These are phyloP conservation scores for Sphaceloma murrayae DNA, from an alignment of 2,329 filamentous ascomycete genomes.

Conservation along the genomic window DNA sequence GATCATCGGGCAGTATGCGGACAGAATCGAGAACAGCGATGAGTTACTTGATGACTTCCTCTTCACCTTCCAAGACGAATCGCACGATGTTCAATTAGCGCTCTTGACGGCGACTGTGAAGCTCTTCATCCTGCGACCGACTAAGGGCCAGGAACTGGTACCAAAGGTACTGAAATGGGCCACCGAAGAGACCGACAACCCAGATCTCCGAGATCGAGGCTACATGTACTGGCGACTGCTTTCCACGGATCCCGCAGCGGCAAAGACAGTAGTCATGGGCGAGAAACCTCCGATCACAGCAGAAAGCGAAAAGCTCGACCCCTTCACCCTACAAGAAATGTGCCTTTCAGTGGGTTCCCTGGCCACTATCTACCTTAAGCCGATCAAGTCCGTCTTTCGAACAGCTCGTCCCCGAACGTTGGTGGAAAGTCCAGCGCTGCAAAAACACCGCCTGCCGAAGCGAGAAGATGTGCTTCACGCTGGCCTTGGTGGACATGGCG, in stretches of 20 bases:
- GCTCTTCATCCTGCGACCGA: slow-evolving; percentile 92
- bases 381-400: slow-evolving; percentile 93
- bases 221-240: slow-evolving; percentile 99
- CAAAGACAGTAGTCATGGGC: slow-evolving; percentile 88
- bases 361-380: slow-evolving; percentile 95
- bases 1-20: slow-evolving; percentile 97
- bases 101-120: slow-evolving; percentile 95
- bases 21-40: slow-evolving; percentile 94
- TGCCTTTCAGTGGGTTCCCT: slow-evolving; percentile 92
- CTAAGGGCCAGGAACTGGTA: slow-evolving; percentile 85
- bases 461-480: slow-evolving; percentile 39
- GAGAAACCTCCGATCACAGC: slow-evolving; percentile 94
- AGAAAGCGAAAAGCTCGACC: slow-evolving; percentile 88
- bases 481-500: slow-evolving; percentile 19
- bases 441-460: slow-evolving; percentile 57
- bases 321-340: slow-evolving; percentile 87
- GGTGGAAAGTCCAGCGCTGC: slow-evolving; percentile 74
- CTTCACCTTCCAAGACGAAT: slow-evolving; percentile 86
- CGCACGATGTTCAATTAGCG: slow-evolving; percentile 89
- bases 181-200: slow-evolving; percentile 98
- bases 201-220: slow-evolving; percentile 85
- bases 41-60: slow-evolving; percentile 89
- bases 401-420: slow-evolving; percentile 72
- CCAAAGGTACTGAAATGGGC: slow-evolving; percentile 97
- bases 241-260: slow-evolving; percentile 79